phyloP scores from a whole-genome alignment of 164 flowering plant species.

The Santalum album region DNA sequence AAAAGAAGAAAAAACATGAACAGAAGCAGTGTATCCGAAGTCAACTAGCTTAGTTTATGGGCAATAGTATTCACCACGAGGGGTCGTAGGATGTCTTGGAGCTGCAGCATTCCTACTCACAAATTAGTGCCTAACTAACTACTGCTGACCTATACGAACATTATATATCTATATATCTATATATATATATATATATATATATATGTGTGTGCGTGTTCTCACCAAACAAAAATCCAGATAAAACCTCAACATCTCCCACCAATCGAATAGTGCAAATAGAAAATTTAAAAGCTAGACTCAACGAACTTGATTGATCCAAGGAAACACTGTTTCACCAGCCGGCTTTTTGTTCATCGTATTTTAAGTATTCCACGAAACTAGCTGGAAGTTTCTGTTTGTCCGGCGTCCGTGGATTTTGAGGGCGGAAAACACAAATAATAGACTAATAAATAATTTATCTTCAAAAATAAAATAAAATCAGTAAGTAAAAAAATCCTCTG shows the following conservation, averaged over 20 bases:
- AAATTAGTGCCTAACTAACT: too few species aligned
- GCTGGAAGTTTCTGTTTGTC: conserved; percentile 19
- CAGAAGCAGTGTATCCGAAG: too few species aligned
- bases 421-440: too few species aligned
- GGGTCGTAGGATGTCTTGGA: too few species aligned
- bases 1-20: too few species aligned
- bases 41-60: too few species aligned
- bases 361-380: conserved; percentile 1
- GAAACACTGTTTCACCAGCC: conserved; percentile 18
- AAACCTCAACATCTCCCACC: conserved; percentile 2
- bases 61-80: too few species aligned
- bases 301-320: conserved; percentile 15
- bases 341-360: conserved; percentile 14
- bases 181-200: conserved; percentile 5
- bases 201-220: not conserved
- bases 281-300: conserved; percentile 4
- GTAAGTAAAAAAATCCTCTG: too few species aligned
- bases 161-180: not conserved
- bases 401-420: conserved; percentile 5
- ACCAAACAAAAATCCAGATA: conserved; percentile 7
- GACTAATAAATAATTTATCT: too few species aligned
- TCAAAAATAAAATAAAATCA: too few species aligned
- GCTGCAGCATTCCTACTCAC: too few species aligned
- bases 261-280: not conserved
- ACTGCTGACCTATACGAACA: not conserved